Base-by-base conservation (phyloP, 345 rosid genomes). In the Populus nigra region DNA sequence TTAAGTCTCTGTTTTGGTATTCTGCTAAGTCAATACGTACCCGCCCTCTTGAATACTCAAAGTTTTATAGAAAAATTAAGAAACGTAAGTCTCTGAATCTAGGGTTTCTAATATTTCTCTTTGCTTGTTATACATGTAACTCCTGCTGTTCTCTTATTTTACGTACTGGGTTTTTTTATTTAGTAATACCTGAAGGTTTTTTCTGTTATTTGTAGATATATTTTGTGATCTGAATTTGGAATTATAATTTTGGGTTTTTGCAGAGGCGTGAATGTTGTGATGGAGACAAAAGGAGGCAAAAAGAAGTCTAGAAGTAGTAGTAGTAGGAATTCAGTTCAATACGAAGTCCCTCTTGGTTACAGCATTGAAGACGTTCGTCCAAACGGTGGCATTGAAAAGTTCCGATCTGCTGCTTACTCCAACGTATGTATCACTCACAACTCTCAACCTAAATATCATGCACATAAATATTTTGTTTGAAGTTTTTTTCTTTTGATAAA, bases 341-440 rank as follows among this genome's bases (percentile, higher is more conserved):
- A 91, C 91, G 97, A 93, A 89, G 89, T 76, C 68, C 95, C 97
- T 31, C 91, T 91, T 73, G 95, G 93, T 43, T 93, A 93, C 90
- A 87, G 88, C 91, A 91, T 91, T 85, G 97, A 93, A 91, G 93
- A 93, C 87, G 85, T 93, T 86, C 94, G 95, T 80, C 97, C 97
- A 16, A 79, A 73, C 90, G 97, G 95, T 78, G 97, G 97, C 82
- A 86, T 89, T 80, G 86, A 93, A 79, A 93, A 91, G 86, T 91
- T 93, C 92, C 86, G 88, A 82, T 91, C 92, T 61, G 92, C 95
- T 88, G 95, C 90, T 38, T 93, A 93, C 91, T 91, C 94, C 17
- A 88, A 91, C 91, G 94, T 90, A 83, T 49, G 45, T 67, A 22
- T 45, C 7, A 11, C 8, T 50, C 20, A 7, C 18, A 47, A 15